Base-by-base conservation (phyloP, 495 filamentous ascomycete genomes). In the Corynascus novoguineensis region DNA sequence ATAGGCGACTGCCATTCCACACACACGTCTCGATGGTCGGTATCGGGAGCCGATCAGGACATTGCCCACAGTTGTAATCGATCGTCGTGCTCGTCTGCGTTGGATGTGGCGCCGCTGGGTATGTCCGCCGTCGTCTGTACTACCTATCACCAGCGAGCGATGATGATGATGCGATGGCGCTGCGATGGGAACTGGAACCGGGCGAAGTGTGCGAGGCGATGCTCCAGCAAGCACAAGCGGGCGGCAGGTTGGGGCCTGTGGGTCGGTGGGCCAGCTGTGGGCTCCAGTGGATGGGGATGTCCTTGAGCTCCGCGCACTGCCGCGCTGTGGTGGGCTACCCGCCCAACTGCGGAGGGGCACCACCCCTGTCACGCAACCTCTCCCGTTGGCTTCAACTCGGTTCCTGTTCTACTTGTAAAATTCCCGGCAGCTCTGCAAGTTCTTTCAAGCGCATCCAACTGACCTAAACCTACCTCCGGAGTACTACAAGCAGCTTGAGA, bases 1-100 rank as follows among this genome's bases (percentile, higher is more conserved):
- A 49, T 44, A 35, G 52, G 48, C 65, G 50, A 60, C 28, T 47
- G 58, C 67, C 65, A 67, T 64, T 67, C 64, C 64, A 63, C 58
- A 55, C n/a, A n/a, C 51, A 41, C 24, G 38, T 55, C 47, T 48
- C 50, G 53, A 44, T 19, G 38, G 47, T 21, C 14, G 44, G 11
- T n/a, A n/a, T n/a, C n/a, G n/a, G 37, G n/a, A 25, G 29, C 28
- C 32, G 40, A 54, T 64, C 54, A 69, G 60, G 65, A 65, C 67
- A 69, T 69, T 59, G 59, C 64, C 55, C 25, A 31, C 22, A 0
- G 10, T 12, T 44, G n/a, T 10, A 15, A 35, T 25, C 17, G 24
- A 25, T 31, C 1, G 29, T 37, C 1, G 1, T 40, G 27, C 11
- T 41, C n/a, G 25, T 22, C 17, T 34, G 11, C 2, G 35, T 24